Conservation (phyloP, 208 protist species). For the Sergeia podlipaevii region DNA sequence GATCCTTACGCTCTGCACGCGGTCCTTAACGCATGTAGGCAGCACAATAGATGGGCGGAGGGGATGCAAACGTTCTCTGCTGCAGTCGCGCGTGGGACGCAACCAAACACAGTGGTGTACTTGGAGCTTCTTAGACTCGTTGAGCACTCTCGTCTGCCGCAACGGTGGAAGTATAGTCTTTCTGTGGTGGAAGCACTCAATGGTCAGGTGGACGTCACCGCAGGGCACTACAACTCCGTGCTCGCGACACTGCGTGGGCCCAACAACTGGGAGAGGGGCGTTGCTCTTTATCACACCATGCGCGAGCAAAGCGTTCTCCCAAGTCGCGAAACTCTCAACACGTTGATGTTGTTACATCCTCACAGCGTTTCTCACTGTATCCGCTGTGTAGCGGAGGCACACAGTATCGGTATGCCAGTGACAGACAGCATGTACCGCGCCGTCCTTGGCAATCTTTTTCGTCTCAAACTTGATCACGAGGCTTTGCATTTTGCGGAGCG, state of each 20-base stretch:
- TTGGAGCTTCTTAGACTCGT: conserved; percentile 75
- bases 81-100: conserved; percentile 41
- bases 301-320: conserved; percentile 65
- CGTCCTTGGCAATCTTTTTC: conserved; percentile 60
- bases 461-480: conserved; percentile 67
- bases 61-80: conserved; percentile 51
- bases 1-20: conserved; percentile 70
- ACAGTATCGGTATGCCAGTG: conserved; percentile 65
- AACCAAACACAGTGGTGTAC: conserved; percentile 75
- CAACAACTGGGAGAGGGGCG: conserved; percentile 41
- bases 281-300: conserved; percentile 72
- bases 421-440: conserved; percentile 81
- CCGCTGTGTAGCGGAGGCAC: conserved; percentile 69
- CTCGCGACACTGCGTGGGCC: conserved; percentile 56
- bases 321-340: conserved; percentile 74
- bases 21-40: conserved; percentile 79
- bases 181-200: conserved; percentile 48
- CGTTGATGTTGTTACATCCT: conserved; percentile 49
- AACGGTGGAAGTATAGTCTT: conserved; percentile 53
- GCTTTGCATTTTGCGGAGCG: conserved; percentile 62
- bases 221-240: conserved; percentile 83
- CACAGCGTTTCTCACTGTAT: conserved; percentile 58
- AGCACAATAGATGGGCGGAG: conserved; percentile 44
- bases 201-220: conserved; percentile 62
- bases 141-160: conserved; percentile 24